These are phyloP conservation scores for Cutaneotrichosporon dermatis DNA, from an alignment of 1,284 basidiomycete species.

Conservation along the genomic window DNA sequence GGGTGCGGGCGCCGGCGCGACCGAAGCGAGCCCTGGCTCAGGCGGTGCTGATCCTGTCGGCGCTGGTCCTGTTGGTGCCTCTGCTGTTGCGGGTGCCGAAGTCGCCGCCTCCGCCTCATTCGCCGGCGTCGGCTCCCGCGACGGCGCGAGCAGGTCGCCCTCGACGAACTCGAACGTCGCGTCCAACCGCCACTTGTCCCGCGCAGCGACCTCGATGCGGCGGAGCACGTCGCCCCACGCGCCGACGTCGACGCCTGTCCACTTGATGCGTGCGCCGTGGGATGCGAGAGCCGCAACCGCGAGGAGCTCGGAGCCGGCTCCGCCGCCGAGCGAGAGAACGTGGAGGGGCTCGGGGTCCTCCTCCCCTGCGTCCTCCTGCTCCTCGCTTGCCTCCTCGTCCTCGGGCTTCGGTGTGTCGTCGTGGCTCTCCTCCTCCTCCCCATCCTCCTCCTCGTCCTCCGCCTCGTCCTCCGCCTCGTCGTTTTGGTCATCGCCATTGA, in stretches of 20 bases:
- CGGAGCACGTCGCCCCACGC: constrained; percentile 35
- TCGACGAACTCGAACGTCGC: constrained; percentile 29
- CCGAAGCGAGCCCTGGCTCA: background rate
- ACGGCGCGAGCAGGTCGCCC: constrained; percentile 32
- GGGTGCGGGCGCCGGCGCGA: background rate
- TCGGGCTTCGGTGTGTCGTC: background rate
- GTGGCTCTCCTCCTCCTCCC: constrained; percentile 2
- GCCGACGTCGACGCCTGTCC: constrained; percentile 45
- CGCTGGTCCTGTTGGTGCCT: too few species aligned
- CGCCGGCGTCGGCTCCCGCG: background rate
- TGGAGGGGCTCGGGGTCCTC: constrained; percentile 3
- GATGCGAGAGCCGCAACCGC: constrained; percentile 40
- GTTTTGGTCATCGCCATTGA: constrained; percentile 23
- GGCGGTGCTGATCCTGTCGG: background rate
- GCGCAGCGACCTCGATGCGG: constrained; percentile 26
- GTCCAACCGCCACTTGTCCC: constrained; percentile 29
- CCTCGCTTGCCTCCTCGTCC: constrained; percentile 6
- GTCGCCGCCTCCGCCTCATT: too few species aligned
- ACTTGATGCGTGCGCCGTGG: constrained; percentile 13
- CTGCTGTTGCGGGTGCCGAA: too few species aligned
- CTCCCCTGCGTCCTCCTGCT: background rate
- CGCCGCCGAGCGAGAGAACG: constrained; percentile 49
- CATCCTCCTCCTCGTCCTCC: constrained; percentile 7
- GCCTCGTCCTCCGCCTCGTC: constrained; percentile 15
- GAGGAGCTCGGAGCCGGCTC: constrained; percentile 49